Evolutionary conservation across 139 green algal species (phyloP), one percentile per base, ranked within the genome.

Genomic region (Chlamydomonas eustigma): DNA sequence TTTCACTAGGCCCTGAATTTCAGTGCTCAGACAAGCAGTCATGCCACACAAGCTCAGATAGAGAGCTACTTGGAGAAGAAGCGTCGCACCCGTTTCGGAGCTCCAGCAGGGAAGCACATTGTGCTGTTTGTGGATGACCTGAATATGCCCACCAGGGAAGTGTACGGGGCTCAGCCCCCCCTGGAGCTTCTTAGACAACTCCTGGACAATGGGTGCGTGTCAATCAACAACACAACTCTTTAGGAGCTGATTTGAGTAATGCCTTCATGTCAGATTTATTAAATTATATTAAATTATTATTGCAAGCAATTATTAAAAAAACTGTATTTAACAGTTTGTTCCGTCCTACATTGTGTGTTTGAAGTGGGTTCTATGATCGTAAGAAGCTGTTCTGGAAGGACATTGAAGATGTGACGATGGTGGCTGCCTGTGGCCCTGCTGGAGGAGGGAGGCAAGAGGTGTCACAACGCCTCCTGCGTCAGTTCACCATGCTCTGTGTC

Each of bases 51-150:
- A 64, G 79, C 85, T 3, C 77, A 90, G 37, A 89, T 95, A 51
- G 91, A 95, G 78, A 66, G 51, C 70, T 88, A 87, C 71, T 83
- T 95, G 28, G 89, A 93, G 77, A 92, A 92, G 86, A 91, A 91
- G 82, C 79, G 88, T 31, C 92, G 91, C 71, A 24, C 28, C 24
- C 12, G n/a, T 6, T 74, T 39, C 12, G 66, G 66, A 6, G 66
- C 66, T 6, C 66, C 66, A 28, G 66, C 66, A 31, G 88, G 88
- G 37, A 85, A 88, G 37, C 87, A 87, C 50, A 81, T 95, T 24
- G 85, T 93, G 37, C 74, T 97, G 71, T 94, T 95, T 80, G 85
- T 97, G 34, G 92, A 97, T 77, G 92, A 97, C 79, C 85, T 97
- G 2, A 95, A 95, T 84, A 92, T 97, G 86, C 91, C 91, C 0